Percentiles rank a stretch among this genome's conserved stretches.
These are phyloP conservation scores for Ogataea populi-albae DNA, from an alignment of 805 yeast genomes.

Conservation along the genomic window DNA sequence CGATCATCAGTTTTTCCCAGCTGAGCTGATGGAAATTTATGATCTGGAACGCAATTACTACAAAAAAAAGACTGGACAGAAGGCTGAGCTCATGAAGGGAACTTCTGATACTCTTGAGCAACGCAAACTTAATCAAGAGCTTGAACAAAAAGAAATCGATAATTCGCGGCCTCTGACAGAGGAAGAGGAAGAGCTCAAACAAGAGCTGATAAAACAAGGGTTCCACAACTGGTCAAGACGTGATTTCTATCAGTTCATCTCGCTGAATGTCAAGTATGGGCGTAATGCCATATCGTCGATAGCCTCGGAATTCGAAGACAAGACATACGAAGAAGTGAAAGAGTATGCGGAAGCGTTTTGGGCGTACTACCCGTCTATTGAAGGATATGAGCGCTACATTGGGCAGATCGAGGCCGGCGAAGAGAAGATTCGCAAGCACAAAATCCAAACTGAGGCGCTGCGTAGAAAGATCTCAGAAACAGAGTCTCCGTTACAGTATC, in stretches of 20 bases:
- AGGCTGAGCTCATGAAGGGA: conserved; percentile 62
- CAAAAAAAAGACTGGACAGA: conserved; percentile 63
- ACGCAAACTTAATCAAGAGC: conserved; percentile 27
- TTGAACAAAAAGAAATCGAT: conserved; percentile 71
- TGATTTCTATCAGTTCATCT: conserved; percentile 81
- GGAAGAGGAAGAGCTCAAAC: conserved; percentile 68
- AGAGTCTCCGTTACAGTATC: conserved; percentile 70
- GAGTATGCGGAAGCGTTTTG: conserved; percentile 81
- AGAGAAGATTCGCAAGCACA: conserved; percentile 63
- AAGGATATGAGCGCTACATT: conserved; percentile 82
- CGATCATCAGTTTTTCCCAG: conserved; percentile 89
- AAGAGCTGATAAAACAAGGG: conserved; percentile 60
- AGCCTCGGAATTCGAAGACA: conserved; percentile 77
- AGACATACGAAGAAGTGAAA: conserved; percentile 73
- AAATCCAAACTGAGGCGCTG: conserved; percentile 74
- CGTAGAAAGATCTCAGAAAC: conserved; percentile 71
- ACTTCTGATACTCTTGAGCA: conserved; percentile 29
- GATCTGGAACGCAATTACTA: conserved; percentile 79
- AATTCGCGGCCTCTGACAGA: conserved; percentile 79
- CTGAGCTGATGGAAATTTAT: conserved; percentile 68
- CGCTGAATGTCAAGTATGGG: conserved; percentile 74
- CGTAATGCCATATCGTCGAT: conserved; percentile 69
- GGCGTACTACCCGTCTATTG: conserved; percentile 73
- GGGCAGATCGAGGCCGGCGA: conserved; percentile 86
- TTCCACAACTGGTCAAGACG: conserved; percentile 81